Percentiles rank a stretch among this genome's conserved stretches.
These are phyloP conservation scores for Paramecium octaurelia DNA, from an alignment of 73 alveolate genomes.

Conservation along the genomic window DNA sequence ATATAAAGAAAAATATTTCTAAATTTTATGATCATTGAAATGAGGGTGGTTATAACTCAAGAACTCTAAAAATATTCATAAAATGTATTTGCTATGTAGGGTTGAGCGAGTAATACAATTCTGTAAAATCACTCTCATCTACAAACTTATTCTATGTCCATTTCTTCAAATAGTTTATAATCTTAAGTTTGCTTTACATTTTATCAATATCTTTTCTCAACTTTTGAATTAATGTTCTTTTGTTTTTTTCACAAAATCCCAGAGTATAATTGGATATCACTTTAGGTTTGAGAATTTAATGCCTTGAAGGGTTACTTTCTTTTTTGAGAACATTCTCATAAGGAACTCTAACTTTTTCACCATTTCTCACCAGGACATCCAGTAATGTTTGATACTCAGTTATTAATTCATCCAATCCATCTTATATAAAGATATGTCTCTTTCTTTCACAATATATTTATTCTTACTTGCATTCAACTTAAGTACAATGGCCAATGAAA, in stretches of 20 bases:
- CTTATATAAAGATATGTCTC: background rate
- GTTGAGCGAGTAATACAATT: background rate
- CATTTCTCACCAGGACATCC: background rate
- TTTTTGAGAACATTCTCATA: background rate
- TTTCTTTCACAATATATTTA: background rate
- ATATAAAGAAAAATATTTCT: conserved; percentile 40
- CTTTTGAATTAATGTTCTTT: background rate
- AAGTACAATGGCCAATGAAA: background rate
- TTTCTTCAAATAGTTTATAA: conserved; percentile 19
- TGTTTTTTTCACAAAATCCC: background rate
- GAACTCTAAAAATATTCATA: conserved; percentile 13
- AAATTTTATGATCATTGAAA: conserved; percentile 33
- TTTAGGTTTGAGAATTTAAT: background rate
- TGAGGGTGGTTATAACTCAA: conserved; percentile 34
- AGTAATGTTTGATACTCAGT: background rate
- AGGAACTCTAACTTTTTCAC: conserved; percentile 4
- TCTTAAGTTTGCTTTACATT: conserved; percentile 5
- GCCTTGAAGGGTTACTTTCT: background rate
- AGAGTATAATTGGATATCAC: background rate
- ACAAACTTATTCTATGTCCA: background rate
- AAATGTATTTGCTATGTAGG: background rate
- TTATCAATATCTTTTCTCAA: conserved; percentile 18
- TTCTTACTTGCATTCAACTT: background rate
- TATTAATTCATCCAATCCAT: background rate
- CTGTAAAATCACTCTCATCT: conserved; percentile 3